Evolutionary conservation across 164 flowering plant species (phyloP), one percentile per base, ranked within the genome.

Genomic region (Magnolia officinalis): DNA sequence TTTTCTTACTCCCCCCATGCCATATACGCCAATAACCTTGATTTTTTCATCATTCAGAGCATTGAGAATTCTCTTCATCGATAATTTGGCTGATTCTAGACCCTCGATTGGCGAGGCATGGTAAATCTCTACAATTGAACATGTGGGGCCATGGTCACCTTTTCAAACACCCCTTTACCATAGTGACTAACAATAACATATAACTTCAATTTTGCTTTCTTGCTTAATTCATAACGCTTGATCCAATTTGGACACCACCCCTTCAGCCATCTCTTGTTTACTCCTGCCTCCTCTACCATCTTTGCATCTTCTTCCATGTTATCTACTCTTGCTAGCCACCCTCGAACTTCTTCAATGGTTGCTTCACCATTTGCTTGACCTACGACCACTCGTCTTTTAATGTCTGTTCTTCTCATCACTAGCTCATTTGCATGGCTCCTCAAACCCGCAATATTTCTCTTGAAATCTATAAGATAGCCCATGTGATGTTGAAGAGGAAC

Each of bases 1-100:
- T 19, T 72, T 78, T 1, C 76, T 72, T 8, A 66, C 67, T 8
- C 80, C 80, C 4, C 29, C 72, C 67, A 78, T 73, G 13, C 76
- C 80, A 11, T 21, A 78, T 5, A 78, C 59, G 52, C 80, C 80
- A 10, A 78, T 21, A 29, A 51, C 10, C 20, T n/a, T 24, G 18
- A 14, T 24, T 4, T 37, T 6, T 6, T 10, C 23, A 31, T 72
- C 76, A 2, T 67, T 66, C 19, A 78, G 51, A 8, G 78, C 78
- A 9, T 8, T 21, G 14, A 76, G 37, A 19, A 70, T 37, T 66
- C 63, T 18, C 18, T 51, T 52, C 61, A 37, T 63, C 66, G 71
- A 23, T 11, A 5, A 19, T 26, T 72, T 16, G 72, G 51, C 72
- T 2, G 70, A 72, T 11, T 29, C 21, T 14, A 26, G 63, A 16